Percentiles rank a stretch among this genome's conserved stretches.
These are phyloP conservation scores for Candida nonsorbophila DNA, from an alignment of 805 yeast genomes.

Conservation along the genomic window DNA sequence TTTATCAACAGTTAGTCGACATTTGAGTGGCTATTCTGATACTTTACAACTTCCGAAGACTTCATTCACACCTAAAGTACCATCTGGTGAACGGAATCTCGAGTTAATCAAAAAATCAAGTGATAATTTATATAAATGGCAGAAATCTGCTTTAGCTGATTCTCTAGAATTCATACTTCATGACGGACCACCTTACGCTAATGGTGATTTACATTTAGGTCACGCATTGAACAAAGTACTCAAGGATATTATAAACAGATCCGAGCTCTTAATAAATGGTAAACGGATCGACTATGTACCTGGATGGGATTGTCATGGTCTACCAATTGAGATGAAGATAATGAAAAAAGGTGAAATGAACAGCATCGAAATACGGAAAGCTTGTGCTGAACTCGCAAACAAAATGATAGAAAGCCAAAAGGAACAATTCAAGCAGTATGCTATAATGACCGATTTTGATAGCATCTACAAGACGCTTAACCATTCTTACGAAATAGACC, in stretches of 20 bases:
- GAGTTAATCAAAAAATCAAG: constrained; percentile 47
- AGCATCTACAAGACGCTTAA: constrained; percentile 70
- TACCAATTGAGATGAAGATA: constrained; percentile 92
- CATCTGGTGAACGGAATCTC: constrained; percentile 39
- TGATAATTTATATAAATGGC: constrained; percentile 62
- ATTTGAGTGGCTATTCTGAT: constrained; percentile 30
- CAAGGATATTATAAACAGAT: constrained; percentile 81
- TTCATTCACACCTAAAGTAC: constrained; percentile 45
- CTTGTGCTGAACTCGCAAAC: constrained; percentile 68
- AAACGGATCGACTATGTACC: constrained; percentile 69
- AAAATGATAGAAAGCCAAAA: constrained; percentile 61
- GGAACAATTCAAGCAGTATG: constrained; percentile 60
- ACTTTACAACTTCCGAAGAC: constrained; percentile 67
- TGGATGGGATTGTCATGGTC: constrained; percentile 99
- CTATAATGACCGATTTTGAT: constrained; percentile 79
- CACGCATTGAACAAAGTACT: constrained; percentile 88
- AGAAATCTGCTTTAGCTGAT: constrained; percentile 18
- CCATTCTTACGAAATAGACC: constrained; percentile 67
- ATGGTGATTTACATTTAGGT: constrained; percentile 87
- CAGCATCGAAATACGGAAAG: constrained; percentile 50
- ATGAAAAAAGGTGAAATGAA: constrained; percentile 19
- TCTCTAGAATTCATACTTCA: constrained; percentile 59
- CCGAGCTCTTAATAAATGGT: constrained; percentile 53
- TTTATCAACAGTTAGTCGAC: background rate
- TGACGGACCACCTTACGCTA: constrained; percentile 99